phyloP scores from a whole-genome alignment of 2,329 filamentous ascomycete species.

The Emergomyces pasteurianus region DNA sequence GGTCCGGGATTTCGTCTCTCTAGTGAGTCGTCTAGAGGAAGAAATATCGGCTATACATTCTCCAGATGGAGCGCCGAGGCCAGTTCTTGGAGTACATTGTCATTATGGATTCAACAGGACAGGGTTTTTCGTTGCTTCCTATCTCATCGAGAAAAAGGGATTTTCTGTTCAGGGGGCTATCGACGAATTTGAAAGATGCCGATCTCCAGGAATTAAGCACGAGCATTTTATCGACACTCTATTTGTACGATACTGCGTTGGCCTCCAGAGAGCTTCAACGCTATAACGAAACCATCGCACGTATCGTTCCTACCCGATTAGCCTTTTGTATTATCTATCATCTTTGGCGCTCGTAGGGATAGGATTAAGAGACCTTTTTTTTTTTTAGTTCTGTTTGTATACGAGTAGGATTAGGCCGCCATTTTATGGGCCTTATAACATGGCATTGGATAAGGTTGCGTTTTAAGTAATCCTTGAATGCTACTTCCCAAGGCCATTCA shows the following conservation, averaged over 20 bases:
- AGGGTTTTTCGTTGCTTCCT: constrained; percentile 80
- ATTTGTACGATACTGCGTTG: constrained; percentile 60
- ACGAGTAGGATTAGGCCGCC: neutral
- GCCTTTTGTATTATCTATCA: neutral
- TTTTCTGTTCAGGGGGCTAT: constrained; percentile 66
- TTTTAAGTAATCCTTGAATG: neutral
- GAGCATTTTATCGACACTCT: constrained; percentile 78
- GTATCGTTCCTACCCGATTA: neutral
- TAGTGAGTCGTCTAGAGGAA: constrained; percentile 48
- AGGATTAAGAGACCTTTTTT: neutral
- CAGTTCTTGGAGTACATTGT: constrained; percentile 71
- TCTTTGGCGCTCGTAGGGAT: neutral
- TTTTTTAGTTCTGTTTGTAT: neutral
- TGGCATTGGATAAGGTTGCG: neutral
- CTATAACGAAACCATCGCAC: neutral
- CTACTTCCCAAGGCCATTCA: neutral
- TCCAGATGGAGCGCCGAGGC: constrained; percentile 16
- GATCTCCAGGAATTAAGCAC: constrained; percentile 78
- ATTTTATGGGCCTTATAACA: neutral
- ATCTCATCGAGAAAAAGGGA: constrained; percentile 70
- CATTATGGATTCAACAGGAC: constrained; percentile 95
- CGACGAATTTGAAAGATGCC: constrained; percentile 57
- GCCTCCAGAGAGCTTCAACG: constrained; percentile 24
- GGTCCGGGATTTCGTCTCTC: constrained; percentile 45
- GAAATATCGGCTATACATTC: constrained; percentile 40